Percentiles rank a stretch among this genome's conserved stretches.
Conservation (phyloP, 306 rosid species). For the Casuarina cunninghamiana region DNA sequence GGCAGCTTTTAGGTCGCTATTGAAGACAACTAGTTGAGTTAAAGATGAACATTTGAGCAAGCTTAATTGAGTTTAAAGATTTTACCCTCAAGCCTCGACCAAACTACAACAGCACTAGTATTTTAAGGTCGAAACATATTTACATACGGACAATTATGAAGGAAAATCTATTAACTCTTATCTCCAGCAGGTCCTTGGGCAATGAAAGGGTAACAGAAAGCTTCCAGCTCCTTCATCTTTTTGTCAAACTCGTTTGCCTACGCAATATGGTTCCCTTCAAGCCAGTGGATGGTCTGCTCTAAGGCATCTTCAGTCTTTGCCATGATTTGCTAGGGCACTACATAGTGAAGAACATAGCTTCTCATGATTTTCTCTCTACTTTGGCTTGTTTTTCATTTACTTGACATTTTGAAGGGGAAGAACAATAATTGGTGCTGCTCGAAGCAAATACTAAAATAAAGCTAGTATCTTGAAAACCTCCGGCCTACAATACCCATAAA, state of each 20-base stretch:
- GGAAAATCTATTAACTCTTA: not conserved
- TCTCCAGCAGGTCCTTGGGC: not conserved
- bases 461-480: conserved; percentile 34
- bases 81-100: too few relatives aligned
- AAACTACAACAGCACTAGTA: too few relatives aligned
- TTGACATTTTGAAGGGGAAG: conserved; percentile 33
- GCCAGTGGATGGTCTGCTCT: conserved; percentile 8
- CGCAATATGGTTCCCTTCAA: conserved; percentile 1
- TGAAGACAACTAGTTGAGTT: too few relatives aligned
- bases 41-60: too few relatives aligned
- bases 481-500: not conserved
- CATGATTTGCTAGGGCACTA: too few relatives aligned
- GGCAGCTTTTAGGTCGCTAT: too few relatives aligned
- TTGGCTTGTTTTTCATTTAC: too few relatives aligned
- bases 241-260: conserved; percentile 11
- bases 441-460: not conserved
- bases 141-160: not conserved
- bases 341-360: too few relatives aligned
- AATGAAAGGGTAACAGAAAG: not conserved
- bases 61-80: too few relatives aligned
- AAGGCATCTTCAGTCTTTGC: not conserved
- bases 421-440: conserved; percentile 42
- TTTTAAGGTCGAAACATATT: not conserved
- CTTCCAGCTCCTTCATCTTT: conserved; percentile 2
- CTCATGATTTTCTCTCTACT: too few relatives aligned